These are phyloP conservation scores for Dentipellis fragilis DNA, from an alignment of 768 basidiomycete genomes.

Conservation along the genomic window DNA sequence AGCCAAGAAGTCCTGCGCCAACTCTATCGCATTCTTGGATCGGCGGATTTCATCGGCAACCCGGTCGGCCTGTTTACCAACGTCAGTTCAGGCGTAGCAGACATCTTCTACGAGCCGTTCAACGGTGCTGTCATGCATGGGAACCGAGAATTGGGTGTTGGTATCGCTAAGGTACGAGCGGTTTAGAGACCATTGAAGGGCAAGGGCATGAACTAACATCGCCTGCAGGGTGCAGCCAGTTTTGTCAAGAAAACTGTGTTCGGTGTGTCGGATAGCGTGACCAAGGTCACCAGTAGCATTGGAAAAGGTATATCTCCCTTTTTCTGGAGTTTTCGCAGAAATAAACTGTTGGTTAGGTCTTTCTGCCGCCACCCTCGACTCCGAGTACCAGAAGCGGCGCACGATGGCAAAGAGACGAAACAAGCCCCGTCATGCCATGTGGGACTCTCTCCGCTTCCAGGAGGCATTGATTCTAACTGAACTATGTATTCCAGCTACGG, in stretches of 20 bases:
- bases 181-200: no score
- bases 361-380: conserved; percentile 93
- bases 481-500: conserved; percentile 55
- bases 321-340: background rate
- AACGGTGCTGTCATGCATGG: conserved; percentile 95
- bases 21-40: conserved; percentile 93
- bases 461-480: background rate
- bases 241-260: conserved; percentile 99
- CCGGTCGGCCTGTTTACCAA: conserved; percentile 97
- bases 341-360: conserved; percentile 43
- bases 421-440: conserved; percentile 94
- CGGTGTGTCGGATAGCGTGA: conserved; percentile 89
- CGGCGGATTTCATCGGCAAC: conserved; percentile 93
- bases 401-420: conserved; percentile 87
- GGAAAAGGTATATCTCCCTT: conserved; percentile 62
- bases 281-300: conserved; percentile 96
- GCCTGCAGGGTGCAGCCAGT: conserved; percentile 82
- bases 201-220: background rate
- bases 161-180: conserved; percentile 74
- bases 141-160: conserved; percentile 86
- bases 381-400: conserved; percentile 86
- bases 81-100: conserved; percentile 93
- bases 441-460: conserved; percentile 16
- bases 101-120: conserved; percentile 98
- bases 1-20: conserved; percentile 89